Conservation (phyloP, 495 filamentous ascomycete species). For the Platismatia glauca region DNA sequence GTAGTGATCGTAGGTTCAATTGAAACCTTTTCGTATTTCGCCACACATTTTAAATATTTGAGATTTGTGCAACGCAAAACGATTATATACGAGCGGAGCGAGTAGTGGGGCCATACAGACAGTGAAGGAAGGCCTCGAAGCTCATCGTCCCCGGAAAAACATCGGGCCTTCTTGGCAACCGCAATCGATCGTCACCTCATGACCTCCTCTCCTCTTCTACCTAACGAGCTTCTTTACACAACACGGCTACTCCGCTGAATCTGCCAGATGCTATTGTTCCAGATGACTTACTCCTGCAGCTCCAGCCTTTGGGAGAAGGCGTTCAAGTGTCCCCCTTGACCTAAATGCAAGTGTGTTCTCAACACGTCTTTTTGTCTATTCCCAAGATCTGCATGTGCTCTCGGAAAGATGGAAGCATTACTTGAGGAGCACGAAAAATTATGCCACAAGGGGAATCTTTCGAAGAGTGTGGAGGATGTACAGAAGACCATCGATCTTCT, state of each 20-base stretch:
- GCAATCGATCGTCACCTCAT: slow-evolving; percentile 6
- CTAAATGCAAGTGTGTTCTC: not conserved
- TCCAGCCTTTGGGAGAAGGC: slow-evolving; percentile 12
- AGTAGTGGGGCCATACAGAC: too few species aligned
- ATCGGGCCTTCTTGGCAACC: slow-evolving; percentile 13
- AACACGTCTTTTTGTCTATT: not conserved
- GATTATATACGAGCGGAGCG: too few species aligned
- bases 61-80: not conserved
- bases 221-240: not conserved
- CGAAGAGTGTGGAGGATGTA: slow-evolving; percentile 61
- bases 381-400: not conserved
- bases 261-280: not conserved
- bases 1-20: not conserved
- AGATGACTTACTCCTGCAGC: slow-evolving; percentile 4
- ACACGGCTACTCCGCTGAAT: not conserved
- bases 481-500: slow-evolving; percentile 73
- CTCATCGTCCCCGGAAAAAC: slow-evolving; percentile 10
- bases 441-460: slow-evolving; percentile 58
- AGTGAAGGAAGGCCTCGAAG: too few species aligned
- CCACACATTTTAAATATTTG: not conserved
- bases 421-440: slow-evolving; percentile 65
- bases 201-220: slow-evolving; percentile 1
- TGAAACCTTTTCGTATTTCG: not conserved
- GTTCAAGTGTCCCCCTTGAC: slow-evolving; percentile 5
- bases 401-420: slow-evolving; percentile 53